Base-by-base conservation (phyloP, 2,329 filamentous ascomycete species). In the Epichloe sibirici region DNA sequence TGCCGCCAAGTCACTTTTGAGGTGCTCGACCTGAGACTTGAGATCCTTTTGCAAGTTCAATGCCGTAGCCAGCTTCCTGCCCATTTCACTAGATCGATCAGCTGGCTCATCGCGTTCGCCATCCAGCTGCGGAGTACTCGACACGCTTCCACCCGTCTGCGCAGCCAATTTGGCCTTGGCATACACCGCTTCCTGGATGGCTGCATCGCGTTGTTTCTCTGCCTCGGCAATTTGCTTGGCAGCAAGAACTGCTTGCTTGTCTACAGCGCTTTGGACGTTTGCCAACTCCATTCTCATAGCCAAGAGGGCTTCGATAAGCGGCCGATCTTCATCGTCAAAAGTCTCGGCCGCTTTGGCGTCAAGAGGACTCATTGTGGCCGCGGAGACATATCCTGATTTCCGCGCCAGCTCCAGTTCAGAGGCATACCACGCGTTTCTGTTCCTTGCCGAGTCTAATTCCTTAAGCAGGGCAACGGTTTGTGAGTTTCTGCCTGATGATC, bases 171-270 rank as follows among this genome's bases (percentile, higher is more conserved):
- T 96, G 3, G 94, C 90, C 65, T 94, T 95, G 37, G 90, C 88
- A 68, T 97, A 97, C 0, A 93, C 86, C 1, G 93, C 93, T 70
- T 98, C 94, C 61, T 85, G 87, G 51, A 98, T 84, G n/a, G 93
- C 93, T 42, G 86, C 83, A 68, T 98, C 93, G 49, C 94, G 81
- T 71, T 98, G 93, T 65, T 88, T 90, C 66, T 98, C 93, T 1
- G 94, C 86, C 65, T 96, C 90, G 2, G 91, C 90, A 56, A 98
- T 90, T 56, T 91, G 83, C 66, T 86, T 90, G 0, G 90, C 89
- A 8, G 93, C 90, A 52, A 88, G 73, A 7, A 88, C 76, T 12
- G 90, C 87, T 70, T 97, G 93, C 59, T 88, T 83, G 60, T 96
- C 90, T 48, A 98, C 87, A 0, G 90, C 88, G 13, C 76, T 82